These are phyloP conservation scores for Gonapodya prolifera DNA, from an alignment of 192 early-diverging fungal species.

Conservation along the genomic window DNA sequence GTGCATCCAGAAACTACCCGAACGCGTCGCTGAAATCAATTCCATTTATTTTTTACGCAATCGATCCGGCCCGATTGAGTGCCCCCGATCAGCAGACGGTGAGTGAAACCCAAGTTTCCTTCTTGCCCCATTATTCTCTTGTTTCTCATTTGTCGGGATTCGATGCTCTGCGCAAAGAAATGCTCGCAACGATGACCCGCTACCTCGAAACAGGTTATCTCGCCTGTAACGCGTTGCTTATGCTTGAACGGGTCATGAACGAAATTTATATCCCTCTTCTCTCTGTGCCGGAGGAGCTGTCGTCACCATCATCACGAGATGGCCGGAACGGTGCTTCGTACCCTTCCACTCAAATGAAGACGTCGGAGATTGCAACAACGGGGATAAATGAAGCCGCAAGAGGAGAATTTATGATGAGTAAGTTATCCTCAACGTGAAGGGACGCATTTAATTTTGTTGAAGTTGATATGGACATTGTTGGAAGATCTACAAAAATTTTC, in stretches of 20 bases:
- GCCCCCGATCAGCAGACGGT: constrained; percentile 24
- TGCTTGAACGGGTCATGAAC: constrained; percentile 39
- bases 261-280: constrained; percentile 45
- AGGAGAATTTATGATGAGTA: not conserved
- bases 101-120: constrained; percentile 4
- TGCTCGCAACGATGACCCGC: constrained; percentile 15
- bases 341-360: too few species aligned
- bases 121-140: not conserved
- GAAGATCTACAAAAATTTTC: constrained; percentile 36
- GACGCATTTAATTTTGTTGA: too few species aligned
- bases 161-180: constrained; percentile 18
- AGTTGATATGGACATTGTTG: too few species aligned
- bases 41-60: constrained; percentile 41
- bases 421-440: too few species aligned
- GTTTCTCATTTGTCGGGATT: not conserved
- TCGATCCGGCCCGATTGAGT: constrained; percentile 23
- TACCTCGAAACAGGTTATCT: constrained; percentile 41
- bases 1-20: constrained; percentile 30
- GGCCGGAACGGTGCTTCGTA: not conserved
- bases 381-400: not conserved
- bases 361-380: not conserved
- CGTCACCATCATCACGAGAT: too few species aligned
- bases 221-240: constrained; percentile 33
- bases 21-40: constrained; percentile 37
- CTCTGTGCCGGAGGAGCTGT: constrained; percentile 7